phyloP scores from a whole-genome alignment of 495 filamentous ascomycete genomes.

The Neurospora sp. region DNA sequence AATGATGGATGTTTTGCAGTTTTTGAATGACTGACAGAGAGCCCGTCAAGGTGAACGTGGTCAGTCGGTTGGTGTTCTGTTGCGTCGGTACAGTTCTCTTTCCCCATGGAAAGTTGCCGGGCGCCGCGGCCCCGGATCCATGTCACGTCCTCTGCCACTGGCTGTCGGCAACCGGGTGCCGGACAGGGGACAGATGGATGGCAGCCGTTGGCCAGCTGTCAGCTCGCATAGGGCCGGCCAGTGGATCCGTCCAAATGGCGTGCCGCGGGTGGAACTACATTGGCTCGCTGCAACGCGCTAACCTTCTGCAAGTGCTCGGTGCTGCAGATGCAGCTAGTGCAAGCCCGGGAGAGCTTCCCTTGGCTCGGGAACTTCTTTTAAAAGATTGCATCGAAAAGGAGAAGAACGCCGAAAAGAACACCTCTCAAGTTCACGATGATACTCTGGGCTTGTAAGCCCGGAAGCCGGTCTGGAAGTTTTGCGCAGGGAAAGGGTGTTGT shows the following conservation, averaged over 20 bases:
- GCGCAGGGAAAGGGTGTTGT: background rate
- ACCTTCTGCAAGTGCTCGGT: background rate
- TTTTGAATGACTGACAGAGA: background rate
- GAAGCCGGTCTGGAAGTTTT: background rate
- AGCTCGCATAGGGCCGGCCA: background rate
- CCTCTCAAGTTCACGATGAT: background rate
- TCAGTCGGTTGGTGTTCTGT: background rate
- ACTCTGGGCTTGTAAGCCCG: background rate
- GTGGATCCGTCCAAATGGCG: background rate
- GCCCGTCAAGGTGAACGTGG: background rate
- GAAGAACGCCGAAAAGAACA: background rate
- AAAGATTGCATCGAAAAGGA: background rate
- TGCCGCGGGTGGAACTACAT: background rate
- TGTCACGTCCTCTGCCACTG: background rate
- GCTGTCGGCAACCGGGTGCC: background rate
- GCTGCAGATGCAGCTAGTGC: background rate
- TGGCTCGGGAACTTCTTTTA: background rate
- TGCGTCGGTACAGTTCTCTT: background rate
- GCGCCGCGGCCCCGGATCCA: background rate
- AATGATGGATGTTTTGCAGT: background rate
- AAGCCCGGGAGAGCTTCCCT: background rate
- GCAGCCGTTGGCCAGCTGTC: background rate
- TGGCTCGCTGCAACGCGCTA: background rate
- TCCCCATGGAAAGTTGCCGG: background rate
- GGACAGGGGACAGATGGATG: too few species aligned